phyloP scores from a whole-genome alignment of 331 rosid species.

The Phaseolus coccineus region DNA sequence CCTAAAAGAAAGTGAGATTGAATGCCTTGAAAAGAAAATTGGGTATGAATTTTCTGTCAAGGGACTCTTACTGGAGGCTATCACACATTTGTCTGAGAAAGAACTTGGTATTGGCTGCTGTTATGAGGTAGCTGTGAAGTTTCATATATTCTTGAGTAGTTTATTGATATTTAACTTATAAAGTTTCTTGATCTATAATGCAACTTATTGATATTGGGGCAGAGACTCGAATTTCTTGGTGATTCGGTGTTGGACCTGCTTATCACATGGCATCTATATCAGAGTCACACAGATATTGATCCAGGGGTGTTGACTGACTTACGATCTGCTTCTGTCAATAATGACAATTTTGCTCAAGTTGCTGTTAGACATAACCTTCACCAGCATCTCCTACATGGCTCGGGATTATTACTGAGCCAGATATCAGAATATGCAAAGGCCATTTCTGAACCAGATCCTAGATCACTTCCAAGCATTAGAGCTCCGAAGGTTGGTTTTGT shows the following conservation, averaged over 20 bases:
- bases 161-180: slow-evolving; percentile 28
- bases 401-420: slow-evolving; percentile 68
- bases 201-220: slow-evolving; percentile 50
- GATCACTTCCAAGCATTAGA: slow-evolving; percentile 55
- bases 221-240: slow-evolving; percentile 97
- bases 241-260: slow-evolving; percentile 93
- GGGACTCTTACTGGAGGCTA: slow-evolving; percentile 88
- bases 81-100: slow-evolving; percentile 73
- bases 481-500: slow-evolving; percentile 79
- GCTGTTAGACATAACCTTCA: slow-evolving; percentile 79
- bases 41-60: slow-evolving; percentile 73
- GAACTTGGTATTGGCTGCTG: slow-evolving; percentile 68
- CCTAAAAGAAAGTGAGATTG: slow-evolving; percentile 67
- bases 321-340: slow-evolving; percentile 92
- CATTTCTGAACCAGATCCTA: slow-evolving; percentile 54
- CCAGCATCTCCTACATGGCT: slow-evolving; percentile 78
- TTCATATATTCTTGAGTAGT: slow-evolving; percentile 13
- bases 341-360: slow-evolving; percentile 85
- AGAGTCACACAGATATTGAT: slow-evolving; percentile 69
- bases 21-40: slow-evolving; percentile 73
- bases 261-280: slow-evolving; percentile 83
- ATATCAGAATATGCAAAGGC: slow-evolving; percentile 69
- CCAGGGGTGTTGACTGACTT: slow-evolving; percentile 93
- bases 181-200: slow-evolving; percentile 34
- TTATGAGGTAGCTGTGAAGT: slow-evolving; percentile 71